Percentiles rank a stretch among this genome's conserved stretches.
Conservation (phyloP, 176 grass and related monocot genomes). For the Cocos nucifera region DNA sequence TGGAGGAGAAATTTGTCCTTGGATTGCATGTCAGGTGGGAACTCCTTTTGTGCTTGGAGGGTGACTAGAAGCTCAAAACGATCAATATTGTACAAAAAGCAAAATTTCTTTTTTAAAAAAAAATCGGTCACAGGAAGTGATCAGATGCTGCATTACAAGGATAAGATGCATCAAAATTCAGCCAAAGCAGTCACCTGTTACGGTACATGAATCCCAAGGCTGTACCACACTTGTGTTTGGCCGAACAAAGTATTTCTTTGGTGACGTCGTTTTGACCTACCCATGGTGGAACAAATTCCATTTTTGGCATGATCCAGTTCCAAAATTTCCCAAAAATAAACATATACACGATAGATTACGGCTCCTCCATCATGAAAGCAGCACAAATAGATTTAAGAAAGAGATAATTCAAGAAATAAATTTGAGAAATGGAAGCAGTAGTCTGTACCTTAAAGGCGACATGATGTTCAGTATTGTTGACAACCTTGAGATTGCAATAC, state of each 20-base stretch:
- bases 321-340: too few species aligned
- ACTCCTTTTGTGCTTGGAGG: slow-evolving; percentile 83
- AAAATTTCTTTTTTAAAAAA: slow-evolving; percentile 18
- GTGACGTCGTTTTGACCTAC: slow-evolving; percentile 96
- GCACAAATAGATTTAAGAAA: background rate
- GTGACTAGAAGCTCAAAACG: slow-evolving; percentile 40
- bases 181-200: slow-evolving; percentile 45
- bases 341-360: too few species aligned
- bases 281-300: background rate
- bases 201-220: slow-evolving; percentile 92
- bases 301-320: too few species aligned
- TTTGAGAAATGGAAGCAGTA: background rate
- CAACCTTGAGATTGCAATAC: slow-evolving; percentile 93
- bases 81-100: background rate
- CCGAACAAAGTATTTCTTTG: slow-evolving; percentile 95
- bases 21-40: slow-evolving; percentile 72
- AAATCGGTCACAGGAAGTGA: background rate
- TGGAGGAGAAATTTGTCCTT: slow-evolving; percentile 99
- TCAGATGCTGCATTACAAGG: background rate
- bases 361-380: too few species aligned
- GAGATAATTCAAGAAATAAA: background rate
- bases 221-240: slow-evolving; percentile 80
- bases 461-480: slow-evolving; percentile 95
- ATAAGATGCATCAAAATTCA: background rate
- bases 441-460: slow-evolving; percentile 84